Base-by-base conservation (phyloP, 2,329 filamentous ascomycete genomes). In the Zymoseptoria tritici region DNA sequence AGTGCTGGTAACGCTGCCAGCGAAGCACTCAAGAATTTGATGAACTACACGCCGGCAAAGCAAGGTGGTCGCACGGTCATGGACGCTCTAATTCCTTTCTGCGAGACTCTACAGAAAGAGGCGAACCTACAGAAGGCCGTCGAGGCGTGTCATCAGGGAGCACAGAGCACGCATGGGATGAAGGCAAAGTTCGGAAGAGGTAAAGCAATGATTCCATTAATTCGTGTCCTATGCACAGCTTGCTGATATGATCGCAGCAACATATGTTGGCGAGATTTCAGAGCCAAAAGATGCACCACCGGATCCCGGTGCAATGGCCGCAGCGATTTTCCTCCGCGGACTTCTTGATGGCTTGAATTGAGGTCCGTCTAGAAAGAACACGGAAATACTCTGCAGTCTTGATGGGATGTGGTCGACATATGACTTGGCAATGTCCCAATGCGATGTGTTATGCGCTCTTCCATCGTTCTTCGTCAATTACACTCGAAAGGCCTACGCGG, bases 21-120 rank as follows among this genome's bases (percentile, higher is more conserved):
- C 9, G 66, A 22, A 65, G 78, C 77, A 8, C 64, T 80, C 19
- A 71, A 74, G 56, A 78, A 77, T 57, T 60, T 80, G 52, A 75
- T 77, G 63, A 73, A 64, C 16, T 75, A 74, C 55, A 75, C 72
- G 1, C 66, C 67, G 51, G 73, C 73, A 16, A 67, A 71, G 49
- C 64, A 68, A 49, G 73, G 73, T 13, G 71, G 71, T 0, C 63
- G 73, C 51, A 75, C 73, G 2, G 73, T 75, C 29, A 75, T 75
- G 73, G 73, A 74, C 56, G 64, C 71, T 9, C 62, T 75, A 55
- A 75, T 74, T 46, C 73, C 73, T n/a, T 75, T 75, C 54, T 72
- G 68, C 52, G 70, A 74, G 64, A 69, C 65, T 2, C 58, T 75
- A 11, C 66, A 71, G 49, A 61, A 67, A 49, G 61, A 61, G 1